Percentiles rank a stretch among this genome's conserved stretches.
These are phyloP conservation scores for Aspergillus fumigatus DNA, from an alignment of 2,329 filamentous ascomycete species.

Conservation along the genomic window DNA sequence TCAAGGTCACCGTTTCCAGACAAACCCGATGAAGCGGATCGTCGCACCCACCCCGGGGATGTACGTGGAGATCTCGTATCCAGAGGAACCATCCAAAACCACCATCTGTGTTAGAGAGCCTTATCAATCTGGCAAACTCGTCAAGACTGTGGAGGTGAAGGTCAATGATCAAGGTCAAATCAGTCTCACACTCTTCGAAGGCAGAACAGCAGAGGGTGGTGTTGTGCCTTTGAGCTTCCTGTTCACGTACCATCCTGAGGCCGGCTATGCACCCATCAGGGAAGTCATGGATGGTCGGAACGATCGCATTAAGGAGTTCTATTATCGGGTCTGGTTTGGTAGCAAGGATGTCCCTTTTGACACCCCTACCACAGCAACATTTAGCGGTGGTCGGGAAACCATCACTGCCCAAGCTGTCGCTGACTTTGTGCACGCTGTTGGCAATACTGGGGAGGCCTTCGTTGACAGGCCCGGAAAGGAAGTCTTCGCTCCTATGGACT, in stretches of 20 bases:
- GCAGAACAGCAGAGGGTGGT: constrained; percentile 78
- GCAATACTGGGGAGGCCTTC: constrained; percentile 95
- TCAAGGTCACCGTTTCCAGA: constrained; percentile 94
- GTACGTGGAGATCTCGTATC: constrained; percentile 80
- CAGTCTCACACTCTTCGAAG: constrained; percentile 84
- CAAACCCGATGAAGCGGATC: constrained; percentile 89
- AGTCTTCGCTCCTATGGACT: constrained; percentile 96
- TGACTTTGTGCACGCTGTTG: constrained; percentile 97
- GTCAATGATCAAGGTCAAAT: constrained; percentile 73
- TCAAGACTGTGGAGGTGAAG: constrained; percentile 84
- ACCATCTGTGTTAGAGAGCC: constrained; percentile 84
- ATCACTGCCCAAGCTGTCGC: constrained; percentile 93
- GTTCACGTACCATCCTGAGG: constrained; percentile 92
- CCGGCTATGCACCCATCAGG: constrained; percentile 93
- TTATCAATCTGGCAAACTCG: constrained; percentile 75
- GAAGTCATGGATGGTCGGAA: constrained; percentile 96
- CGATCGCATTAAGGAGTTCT: constrained; percentile 98
- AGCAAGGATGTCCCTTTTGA: constrained; percentile 79
- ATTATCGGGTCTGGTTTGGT: constrained; percentile 97
- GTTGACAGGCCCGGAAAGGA: constrained; percentile 93
- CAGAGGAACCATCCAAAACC: constrained; percentile 77
- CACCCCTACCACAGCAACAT: constrained; percentile 76
- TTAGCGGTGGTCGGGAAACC: constrained; percentile 80
- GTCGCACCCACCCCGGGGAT: constrained; percentile 82
- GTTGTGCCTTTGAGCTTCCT: constrained; percentile 78